Conservation (phyloP, 139 green algal species). For the Haematococcus sp. region DNA sequence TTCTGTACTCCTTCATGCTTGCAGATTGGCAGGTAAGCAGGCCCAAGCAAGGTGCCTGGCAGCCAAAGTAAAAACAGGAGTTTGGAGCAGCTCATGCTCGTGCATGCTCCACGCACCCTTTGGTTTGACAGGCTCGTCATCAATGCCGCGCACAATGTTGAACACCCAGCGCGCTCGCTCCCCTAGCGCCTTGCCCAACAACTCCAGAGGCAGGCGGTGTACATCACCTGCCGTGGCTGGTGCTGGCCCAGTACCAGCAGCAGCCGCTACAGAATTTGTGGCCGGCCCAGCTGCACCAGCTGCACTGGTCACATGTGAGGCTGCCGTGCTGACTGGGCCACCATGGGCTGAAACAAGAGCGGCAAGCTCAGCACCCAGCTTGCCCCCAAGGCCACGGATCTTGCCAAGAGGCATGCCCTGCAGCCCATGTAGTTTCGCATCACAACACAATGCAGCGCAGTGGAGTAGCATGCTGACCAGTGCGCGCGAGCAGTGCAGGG, state of each 20-base stretch:
- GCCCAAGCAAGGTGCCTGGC: too few relatives aligned
- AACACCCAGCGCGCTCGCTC: slow-evolving; percentile 2
- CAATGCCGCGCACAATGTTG: slow-evolving; percentile 12
- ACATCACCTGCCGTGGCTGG: too few relatives aligned
- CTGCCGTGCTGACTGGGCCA: slow-evolving; percentile 39
- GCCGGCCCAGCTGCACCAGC: neutral
- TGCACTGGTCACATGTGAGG: neutral
- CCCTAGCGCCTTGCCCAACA: too few relatives aligned
- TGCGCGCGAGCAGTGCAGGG: too few relatives aligned
- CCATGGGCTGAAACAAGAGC: slow-evolving; percentile 56
- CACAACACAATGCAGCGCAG: too few relatives aligned
- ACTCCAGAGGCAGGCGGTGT: too few relatives aligned
- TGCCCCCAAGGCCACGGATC: slow-evolving; percentile 84
- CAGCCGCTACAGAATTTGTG: neutral
- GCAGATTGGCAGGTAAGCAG: slow-evolving; percentile 31
- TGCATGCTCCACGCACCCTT: slow-evolving; percentile 4
- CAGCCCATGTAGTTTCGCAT: too few relatives aligned
- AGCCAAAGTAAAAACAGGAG: too few relatives aligned
- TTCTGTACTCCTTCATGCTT: slow-evolving; percentile 4
- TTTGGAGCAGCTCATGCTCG: neutral
- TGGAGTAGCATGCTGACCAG: too few relatives aligned
- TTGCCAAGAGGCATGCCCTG: slow-evolving; percentile 79
- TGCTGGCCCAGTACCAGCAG: neutral
- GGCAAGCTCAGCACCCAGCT: slow-evolving; percentile 65
- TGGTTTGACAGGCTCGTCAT: slow-evolving; percentile 16